phyloP scores from a whole-genome alignment of 306 rosid species.

The Aeschynomene evenia region DNA sequence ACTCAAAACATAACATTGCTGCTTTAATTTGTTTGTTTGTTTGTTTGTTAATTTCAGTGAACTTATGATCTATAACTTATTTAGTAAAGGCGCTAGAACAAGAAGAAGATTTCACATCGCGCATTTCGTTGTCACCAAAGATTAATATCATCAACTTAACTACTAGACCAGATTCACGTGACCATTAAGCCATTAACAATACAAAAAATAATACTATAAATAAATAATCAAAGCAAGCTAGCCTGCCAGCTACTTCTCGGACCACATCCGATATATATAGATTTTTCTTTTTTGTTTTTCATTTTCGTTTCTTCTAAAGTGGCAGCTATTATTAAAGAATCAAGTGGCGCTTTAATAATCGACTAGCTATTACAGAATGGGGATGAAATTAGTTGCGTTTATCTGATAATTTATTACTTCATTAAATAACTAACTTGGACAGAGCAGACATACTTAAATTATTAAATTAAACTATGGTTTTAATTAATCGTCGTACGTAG shows the following conservation, averaged over 20 bases:
- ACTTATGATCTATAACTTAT: constrained; percentile 5
- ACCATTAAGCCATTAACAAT: neutral
- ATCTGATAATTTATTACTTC: neutral
- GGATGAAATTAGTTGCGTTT: neutral
- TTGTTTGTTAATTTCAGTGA: constrained; percentile 12
- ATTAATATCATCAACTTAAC: constrained; percentile 14
- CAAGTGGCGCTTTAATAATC: constrained; percentile 8
- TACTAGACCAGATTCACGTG: constrained; percentile 41
- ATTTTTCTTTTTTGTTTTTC: neutral
- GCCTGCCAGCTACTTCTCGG: constrained; percentile 4
- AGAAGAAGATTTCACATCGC: constrained; percentile 21
- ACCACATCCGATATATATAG: constrained; percentile 4
- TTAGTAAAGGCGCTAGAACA: neutral
- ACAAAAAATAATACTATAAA: neutral
- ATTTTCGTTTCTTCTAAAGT: constrained; percentile 20
- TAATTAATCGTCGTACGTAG: too few relatives aligned
- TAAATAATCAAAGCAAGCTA: neutral
- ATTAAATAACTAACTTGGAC: constrained; percentile 3
- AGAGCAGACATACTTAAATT: constrained; percentile 1
- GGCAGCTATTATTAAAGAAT: neutral
- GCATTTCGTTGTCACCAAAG: constrained; percentile 42
- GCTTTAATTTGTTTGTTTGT: too few relatives aligned
- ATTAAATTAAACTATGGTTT: neutral
- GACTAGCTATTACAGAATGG: neutral
- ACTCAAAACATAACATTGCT: neutral